phyloP scores from a whole-genome alignment of 1,139 yeast genomes.

The Pichia cactophila region DNA sequence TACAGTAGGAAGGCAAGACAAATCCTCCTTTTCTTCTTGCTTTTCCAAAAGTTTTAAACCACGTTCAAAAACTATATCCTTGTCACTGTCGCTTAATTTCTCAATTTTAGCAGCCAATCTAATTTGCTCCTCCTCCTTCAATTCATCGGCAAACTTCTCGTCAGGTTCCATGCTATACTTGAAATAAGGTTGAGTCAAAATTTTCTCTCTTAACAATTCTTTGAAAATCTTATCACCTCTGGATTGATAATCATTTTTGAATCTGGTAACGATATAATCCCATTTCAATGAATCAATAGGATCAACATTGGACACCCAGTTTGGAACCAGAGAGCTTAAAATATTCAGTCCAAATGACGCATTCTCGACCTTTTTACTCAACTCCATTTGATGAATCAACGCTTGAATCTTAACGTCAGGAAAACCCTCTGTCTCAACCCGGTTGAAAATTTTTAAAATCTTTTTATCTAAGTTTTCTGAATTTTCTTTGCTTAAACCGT shows the following conservation, averaged over 20 bases:
- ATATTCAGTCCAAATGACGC: slow-evolving; percentile 85
- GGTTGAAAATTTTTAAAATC: slow-evolving; percentile 39
- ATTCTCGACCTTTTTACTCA: slow-evolving; percentile 76
- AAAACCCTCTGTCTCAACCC: slow-evolving; percentile 40
- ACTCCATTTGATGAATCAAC: slow-evolving; percentile 78
- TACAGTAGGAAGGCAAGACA: slow-evolving; percentile 73
- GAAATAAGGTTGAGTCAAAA: slow-evolving; percentile 50
- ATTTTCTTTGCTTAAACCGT: slow-evolving; percentile 55
- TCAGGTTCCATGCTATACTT: slow-evolving; percentile 73
- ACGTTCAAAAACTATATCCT: slow-evolving; percentile 47
- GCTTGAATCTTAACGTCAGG: slow-evolving; percentile 69
- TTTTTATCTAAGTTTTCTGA: slow-evolving; percentile 36
- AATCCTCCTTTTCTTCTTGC: slow-evolving; percentile 65
- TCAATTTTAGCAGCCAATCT: slow-evolving; percentile 42
- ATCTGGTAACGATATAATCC: slow-evolving; percentile 49
- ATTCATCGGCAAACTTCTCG: slow-evolving; percentile 40
- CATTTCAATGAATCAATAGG: slow-evolving; percentile 63
- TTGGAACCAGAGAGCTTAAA: slow-evolving; percentile 65
- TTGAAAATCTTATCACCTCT: slow-evolving; percentile 55
- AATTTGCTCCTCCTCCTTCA: slow-evolving; percentile 47
- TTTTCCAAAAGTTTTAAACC: slow-evolving; percentile 53
- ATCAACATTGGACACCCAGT: slow-evolving; percentile 75
- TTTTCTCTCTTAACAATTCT: slow-evolving; percentile 44
- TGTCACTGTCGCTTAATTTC: slow-evolving; percentile 48
- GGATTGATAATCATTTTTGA: slow-evolving; percentile 49